phyloP scores from a whole-genome alignment of 2,329 filamentous ascomycete genomes.

The Podosphaera fusca region DNA sequence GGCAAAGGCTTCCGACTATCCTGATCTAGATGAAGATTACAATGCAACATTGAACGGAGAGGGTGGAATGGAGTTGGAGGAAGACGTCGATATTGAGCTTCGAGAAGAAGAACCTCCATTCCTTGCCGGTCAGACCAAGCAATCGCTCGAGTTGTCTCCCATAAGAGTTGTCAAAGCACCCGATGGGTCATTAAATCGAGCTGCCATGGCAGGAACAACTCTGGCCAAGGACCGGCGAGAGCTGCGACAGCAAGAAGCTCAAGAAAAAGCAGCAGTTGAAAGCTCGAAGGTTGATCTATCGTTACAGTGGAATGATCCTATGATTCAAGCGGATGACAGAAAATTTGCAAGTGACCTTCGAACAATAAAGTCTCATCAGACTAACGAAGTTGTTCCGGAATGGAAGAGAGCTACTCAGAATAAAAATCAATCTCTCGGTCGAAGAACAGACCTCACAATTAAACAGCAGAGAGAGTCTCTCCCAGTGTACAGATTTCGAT shows the following conservation, averaged over 20 bases:
- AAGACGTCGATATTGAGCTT: slow-evolving; percentile 93
- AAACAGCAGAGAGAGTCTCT: slow-evolving; percentile 82
- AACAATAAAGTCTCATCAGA: slow-evolving; percentile 34
- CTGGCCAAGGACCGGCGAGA: slow-evolving; percentile 81
- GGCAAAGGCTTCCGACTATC: slow-evolving; percentile 78
- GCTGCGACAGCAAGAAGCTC: slow-evolving; percentile 65
- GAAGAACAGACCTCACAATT: slow-evolving; percentile 74
- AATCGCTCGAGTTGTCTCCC: slow-evolving; percentile 80
- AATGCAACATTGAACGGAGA: slow-evolving; percentile 70
- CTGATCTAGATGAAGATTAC: slow-evolving; percentile 84
- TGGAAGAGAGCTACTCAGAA: slow-evolving; percentile 73
- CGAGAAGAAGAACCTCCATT: slow-evolving; percentile 93
- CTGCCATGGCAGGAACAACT: slow-evolving; percentile 78
- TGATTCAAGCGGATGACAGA: slow-evolving; percentile 64
- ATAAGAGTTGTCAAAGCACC: slow-evolving; percentile 94
- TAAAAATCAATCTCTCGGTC: slow-evolving; percentile 62
- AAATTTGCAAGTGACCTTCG: slow-evolving; percentile 78
- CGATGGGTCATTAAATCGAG: slow-evolving; percentile 90
- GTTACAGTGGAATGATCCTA: slow-evolving; percentile 90
- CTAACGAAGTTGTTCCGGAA: slow-evolving; percentile 53
- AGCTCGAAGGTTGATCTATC: slow-evolving; percentile 59
- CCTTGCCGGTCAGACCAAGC: slow-evolving; percentile 84
- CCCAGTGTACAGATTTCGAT: slow-evolving; percentile 85
- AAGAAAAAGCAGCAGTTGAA: slow-evolving; percentile 53
- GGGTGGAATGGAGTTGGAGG: slow-evolving; percentile 72